Evolutionary conservation across 495 filamentous ascomycete genomes (phyloP).

Genomic region (Chaetomidium leptoderma): DNA sequence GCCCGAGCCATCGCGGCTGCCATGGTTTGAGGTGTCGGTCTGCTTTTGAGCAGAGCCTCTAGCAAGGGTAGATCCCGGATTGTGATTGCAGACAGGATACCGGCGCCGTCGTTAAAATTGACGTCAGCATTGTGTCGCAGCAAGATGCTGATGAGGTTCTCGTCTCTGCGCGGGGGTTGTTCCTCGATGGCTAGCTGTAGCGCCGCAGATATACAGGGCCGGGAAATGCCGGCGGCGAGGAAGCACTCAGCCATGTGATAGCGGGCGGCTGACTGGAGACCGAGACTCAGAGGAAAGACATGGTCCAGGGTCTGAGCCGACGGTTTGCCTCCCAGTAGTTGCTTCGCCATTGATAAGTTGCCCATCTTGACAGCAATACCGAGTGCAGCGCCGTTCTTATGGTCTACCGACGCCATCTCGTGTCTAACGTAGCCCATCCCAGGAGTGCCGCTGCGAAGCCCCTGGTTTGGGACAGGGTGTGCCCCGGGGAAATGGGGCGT

Average conservation of each 20-base stretch:
- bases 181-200: constrained; percentile 44
- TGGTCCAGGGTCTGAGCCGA: constrained; percentile 36
- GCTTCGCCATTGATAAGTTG: constrained; percentile 35
- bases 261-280: constrained; percentile 31
- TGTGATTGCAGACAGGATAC: constrained; percentile 38
- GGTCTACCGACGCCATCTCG: constrained; percentile 43
- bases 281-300: constrained; percentile 37
- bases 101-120: constrained; percentile 43
- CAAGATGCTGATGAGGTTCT: constrained; percentile 41
- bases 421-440: constrained; percentile 36
- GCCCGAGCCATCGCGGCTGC: constrained; percentile 34
- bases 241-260: constrained; percentile 41
- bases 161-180: constrained; percentile 38
- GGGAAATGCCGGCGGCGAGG: constrained; percentile 37
- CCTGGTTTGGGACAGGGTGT: constrained; percentile 21
- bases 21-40: constrained; percentile 35
- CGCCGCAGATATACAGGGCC: constrained; percentile 33
- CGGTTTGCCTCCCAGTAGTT: constrained; percentile 39
- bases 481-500: constrained; percentile 38
- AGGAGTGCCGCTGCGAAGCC: constrained; percentile 25
- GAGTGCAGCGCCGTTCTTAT: constrained; percentile 42
- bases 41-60: constrained; percentile 35
- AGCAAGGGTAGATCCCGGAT: constrained; percentile 38
- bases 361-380: constrained; percentile 37
- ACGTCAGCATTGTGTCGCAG: constrained; percentile 42